Conservation (phyloP, 2,329 filamentous ascomycete genomes). For the Chaetomium sp. region DNA sequence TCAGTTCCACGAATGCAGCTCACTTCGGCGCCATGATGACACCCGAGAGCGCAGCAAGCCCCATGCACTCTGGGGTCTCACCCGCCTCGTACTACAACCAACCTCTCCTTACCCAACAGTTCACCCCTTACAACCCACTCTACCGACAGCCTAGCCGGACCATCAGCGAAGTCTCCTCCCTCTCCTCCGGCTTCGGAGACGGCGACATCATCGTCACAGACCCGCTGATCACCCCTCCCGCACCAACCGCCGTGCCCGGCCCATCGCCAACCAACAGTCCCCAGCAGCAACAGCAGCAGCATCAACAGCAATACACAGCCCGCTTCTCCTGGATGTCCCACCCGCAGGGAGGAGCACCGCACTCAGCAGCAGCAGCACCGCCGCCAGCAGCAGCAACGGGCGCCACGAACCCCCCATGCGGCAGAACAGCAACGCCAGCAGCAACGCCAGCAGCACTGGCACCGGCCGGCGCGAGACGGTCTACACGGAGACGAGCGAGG, state of each 20-base stretch:
- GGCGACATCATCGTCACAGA: conserved; percentile 56
- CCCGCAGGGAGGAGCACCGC: neutral
- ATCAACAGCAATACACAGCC: conserved; percentile 1
- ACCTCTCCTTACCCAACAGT: conserved; percentile 43
- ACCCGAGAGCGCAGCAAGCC: conserved; percentile 33
- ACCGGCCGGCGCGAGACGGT: conserved; percentile 50
- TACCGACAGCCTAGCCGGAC: conserved; percentile 44
- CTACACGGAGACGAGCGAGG: conserved; percentile 57
- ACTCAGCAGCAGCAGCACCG: conserved; percentile 26
- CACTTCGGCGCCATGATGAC: conserved; percentile 33
- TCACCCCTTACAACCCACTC: conserved; percentile 42
- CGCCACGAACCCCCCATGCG: neutral
- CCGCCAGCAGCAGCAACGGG: neutral
- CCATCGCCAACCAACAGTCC: conserved; percentile 25
- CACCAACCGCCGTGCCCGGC: conserved; percentile 28
- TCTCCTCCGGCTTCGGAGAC: conserved; percentile 67
- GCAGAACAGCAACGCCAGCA: neutral
- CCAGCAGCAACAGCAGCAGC: conserved; percentile 15
- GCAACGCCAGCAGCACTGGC: neutral
- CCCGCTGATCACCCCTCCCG: conserved; percentile 33
- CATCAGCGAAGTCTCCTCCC: conserved; percentile 57
- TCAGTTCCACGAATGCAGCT: conserved; percentile 36
- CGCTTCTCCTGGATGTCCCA: conserved; percentile 45
- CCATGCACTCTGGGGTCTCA: conserved; percentile 41
- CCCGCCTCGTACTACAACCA: conserved; percentile 46